phyloP scores from a whole-genome alignment of 1,284 basidiomycete species.

The Pseudozyma pruni region DNA sequence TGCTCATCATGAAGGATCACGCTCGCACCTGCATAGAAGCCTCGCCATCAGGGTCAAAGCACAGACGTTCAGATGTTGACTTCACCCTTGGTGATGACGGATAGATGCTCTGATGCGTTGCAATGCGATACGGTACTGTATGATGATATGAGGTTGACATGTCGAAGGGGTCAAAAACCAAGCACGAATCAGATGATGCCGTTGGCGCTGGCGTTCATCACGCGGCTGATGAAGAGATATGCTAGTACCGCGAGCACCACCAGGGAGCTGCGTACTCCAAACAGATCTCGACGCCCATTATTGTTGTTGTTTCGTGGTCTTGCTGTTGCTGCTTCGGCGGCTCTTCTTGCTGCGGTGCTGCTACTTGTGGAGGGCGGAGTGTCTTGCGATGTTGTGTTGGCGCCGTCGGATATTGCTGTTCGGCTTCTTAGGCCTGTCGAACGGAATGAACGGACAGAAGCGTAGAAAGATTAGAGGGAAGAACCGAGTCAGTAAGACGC shows the following conservation, averaged over 20 bases:
- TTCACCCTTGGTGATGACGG: too few relatives aligned
- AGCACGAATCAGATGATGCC: constrained; percentile 33
- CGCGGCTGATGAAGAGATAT: constrained; percentile 55
- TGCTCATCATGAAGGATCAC: too few relatives aligned
- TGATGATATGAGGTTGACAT: constrained; percentile 1
- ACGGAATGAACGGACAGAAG: too few relatives aligned
- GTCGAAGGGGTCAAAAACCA: background rate
- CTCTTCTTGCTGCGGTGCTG: constrained; percentile 2
- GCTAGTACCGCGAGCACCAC: constrained; percentile 50
- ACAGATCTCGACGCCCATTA: constrained; percentile 32
- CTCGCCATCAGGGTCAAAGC: too few relatives aligned
- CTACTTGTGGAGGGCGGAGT: background rate
- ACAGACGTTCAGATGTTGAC: too few relatives aligned
- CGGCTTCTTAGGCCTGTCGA: background rate
- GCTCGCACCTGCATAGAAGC: too few relatives aligned
- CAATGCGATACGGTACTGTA: constrained; percentile 2
- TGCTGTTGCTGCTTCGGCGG: constrained; percentile 12
- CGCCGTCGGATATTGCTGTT: background rate
- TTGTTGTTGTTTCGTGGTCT: constrained; percentile 6
- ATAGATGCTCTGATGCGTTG: too few relatives aligned
- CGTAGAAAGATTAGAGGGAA: background rate
- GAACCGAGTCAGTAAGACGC: constrained; percentile 14
- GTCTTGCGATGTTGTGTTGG: background rate
- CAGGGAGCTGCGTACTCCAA: constrained; percentile 45
- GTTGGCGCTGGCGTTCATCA: constrained; percentile 43